Conservation (phyloP, 108 stramenopile species). For the Parmales sp. region DNA sequence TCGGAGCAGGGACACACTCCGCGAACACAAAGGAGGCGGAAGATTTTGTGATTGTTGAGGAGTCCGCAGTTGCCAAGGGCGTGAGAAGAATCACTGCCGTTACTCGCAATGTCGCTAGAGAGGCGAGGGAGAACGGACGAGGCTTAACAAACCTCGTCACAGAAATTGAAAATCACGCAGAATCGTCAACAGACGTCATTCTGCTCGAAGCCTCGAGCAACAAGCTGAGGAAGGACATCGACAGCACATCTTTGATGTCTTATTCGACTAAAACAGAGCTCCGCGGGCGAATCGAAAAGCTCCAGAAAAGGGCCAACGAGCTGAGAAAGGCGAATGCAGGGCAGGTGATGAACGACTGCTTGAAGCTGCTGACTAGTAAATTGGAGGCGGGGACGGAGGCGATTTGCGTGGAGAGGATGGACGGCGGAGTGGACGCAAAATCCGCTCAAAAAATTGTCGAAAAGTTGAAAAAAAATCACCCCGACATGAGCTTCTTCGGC, state of each 20-base stretch:
- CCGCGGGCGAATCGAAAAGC: slow-evolving; percentile 56
- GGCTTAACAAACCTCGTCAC: not conserved
- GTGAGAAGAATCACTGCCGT: slow-evolving; percentile 68
- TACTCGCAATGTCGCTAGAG: slow-evolving; percentile 45
- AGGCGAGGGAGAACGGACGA: slow-evolving; percentile 54
- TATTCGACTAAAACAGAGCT: slow-evolving; percentile 71
- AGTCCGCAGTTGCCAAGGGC: slow-evolving; percentile 75
- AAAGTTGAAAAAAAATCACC: slow-evolving; percentile 66
- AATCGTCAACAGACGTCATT: slow-evolving; percentile 29
- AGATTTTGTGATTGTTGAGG: slow-evolving; percentile 63
- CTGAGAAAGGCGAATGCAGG: slow-evolving; percentile 68
- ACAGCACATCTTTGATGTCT: slow-evolving; percentile 48
- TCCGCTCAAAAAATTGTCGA: slow-evolving; percentile 80
- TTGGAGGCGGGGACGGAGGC: slow-evolving; percentile 35
- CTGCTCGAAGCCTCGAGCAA: slow-evolving; percentile 31
- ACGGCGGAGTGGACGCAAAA: slow-evolving; percentile 85
- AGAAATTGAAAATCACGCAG: not conserved
- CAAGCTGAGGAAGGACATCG: slow-evolving; percentile 64
- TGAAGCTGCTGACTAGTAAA: slow-evolving; percentile 48
- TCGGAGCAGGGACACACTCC: slow-evolving; percentile 48
- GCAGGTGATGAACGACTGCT: slow-evolving; percentile 40
- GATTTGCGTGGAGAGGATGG: slow-evolving; percentile 49
- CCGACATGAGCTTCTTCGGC: slow-evolving; percentile 70
- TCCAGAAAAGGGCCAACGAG: slow-evolving; percentile 72
- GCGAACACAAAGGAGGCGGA: slow-evolving; percentile 68